Evolutionary conservation across 2,329 filamentous ascomycete species (phyloP), one percentile per base, ranked within the genome.

Genomic region (Xylariaceae sp.): DNA sequence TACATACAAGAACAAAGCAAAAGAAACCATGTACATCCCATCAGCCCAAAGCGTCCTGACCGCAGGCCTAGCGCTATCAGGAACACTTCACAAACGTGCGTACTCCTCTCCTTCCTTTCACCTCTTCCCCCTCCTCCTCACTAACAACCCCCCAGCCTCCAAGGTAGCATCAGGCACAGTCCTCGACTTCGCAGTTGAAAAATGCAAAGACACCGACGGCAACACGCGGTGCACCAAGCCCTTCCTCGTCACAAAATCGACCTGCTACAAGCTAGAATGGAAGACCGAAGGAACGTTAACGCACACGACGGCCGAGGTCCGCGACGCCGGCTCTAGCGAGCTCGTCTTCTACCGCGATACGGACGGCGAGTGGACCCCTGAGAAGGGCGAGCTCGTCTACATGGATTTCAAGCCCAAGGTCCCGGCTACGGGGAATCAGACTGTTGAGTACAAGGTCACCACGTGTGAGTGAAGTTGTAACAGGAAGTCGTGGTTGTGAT

Each of bases 331-430:
- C 1, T 71, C 71, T 39, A 67, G 65, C 43, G 75, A 79, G 65
- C 56, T 79, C 12, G 76, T 79, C 4, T 79, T 70, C 61, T 79
- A 79, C 58, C 68, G 76, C 12, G 77, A 80, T 58, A 79, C 76
- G 17, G 68, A 79, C 65, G 77, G 77, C 17, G 68, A 78, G 31
- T 80, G 78, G 77, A 76, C 65, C 2, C 73, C 76, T 0, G 73
- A 77, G 61, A 79, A 79, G 71, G 68, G 69, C 8, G 77, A 79
- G 71, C 67, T 78, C 17, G 76, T 79, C 3, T 78, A 78, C 28
- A 56, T 79, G 34, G 77, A 79, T 57, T 79, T 79, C 61, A 78
- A 76, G 61, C 77, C 78, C 14, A 80, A 79, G 71, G 60, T 80
- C 2, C 74, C 73, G 52, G 73, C 71, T 37, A 75, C 73, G 3